Percentiles rank a stretch among this genome's conserved stretches.
Conservation (phyloP, 2,329 filamentous ascomycete species). For the Chaetomiaceae sp. region DNA sequence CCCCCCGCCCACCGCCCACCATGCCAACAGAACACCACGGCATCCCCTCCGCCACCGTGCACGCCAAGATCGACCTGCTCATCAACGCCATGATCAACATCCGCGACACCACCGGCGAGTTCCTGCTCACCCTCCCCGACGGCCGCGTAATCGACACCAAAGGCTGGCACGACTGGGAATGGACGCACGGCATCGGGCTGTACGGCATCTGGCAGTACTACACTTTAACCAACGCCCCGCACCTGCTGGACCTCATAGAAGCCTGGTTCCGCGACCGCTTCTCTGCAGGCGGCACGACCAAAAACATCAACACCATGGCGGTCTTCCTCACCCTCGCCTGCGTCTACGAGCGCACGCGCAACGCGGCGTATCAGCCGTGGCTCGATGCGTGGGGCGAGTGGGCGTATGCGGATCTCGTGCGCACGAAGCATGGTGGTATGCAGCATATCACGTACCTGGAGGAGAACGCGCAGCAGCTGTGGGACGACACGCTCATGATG, state of each 20-base stretch:
- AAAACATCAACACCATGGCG: conserved; percentile 83
- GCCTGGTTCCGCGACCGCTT: conserved; percentile 68
- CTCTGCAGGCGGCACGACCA: conserved; percentile 65
- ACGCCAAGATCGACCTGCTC: conserved; percentile 55
- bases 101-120: conserved; percentile 67
- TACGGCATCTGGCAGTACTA: conserved; percentile 82
- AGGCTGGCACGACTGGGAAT: conserved; percentile 79
- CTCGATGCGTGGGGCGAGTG: conserved; percentile 77
- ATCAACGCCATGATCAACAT: conserved; percentile 73
- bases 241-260: conserved; percentile 60
- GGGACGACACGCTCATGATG: conserved; percentile 88
- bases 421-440: conserved; percentile 66
- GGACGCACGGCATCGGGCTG: conserved; percentile 73
- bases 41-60: conserved; percentile 42
- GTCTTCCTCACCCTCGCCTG: conserved; percentile 69
- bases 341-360: conserved; percentile 68
- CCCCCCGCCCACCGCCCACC: conserved; percentile 9
- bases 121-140: conserved; percentile 63
- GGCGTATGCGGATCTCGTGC: conserved; percentile 69
- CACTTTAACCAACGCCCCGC: conserved; percentile 57
- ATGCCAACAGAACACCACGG: conserved; percentile 41
- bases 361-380: conserved; percentile 67
- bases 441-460: conserved; percentile 70
- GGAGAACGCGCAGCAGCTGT: conserved; percentile 67
- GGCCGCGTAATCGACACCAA: conserved; percentile 77